phyloP scores from a whole-genome alignment of 225 moss, liverwort and hornwort species.

The Marchantia paleacea region DNA sequence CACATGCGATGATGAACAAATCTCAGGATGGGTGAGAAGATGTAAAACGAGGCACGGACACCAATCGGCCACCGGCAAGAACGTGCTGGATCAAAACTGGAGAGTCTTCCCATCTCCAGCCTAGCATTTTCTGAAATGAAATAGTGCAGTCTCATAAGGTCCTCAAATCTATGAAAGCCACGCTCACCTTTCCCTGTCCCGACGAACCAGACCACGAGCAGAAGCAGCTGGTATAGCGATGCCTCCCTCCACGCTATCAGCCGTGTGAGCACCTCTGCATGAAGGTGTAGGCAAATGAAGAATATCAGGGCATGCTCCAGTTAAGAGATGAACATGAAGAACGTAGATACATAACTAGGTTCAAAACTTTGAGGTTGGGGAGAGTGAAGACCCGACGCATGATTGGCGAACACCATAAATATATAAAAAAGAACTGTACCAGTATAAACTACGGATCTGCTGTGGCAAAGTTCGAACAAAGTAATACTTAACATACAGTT shows the following conservation, averaged over 20 bases:
- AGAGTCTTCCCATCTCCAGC: neutral
- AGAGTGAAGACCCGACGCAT: neutral
- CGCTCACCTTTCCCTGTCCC: constrained; percentile 62
- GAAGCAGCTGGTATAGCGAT: constrained; percentile 70
- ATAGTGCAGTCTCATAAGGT: neutral
- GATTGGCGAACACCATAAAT: neutral
- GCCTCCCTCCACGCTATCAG: constrained; percentile 72
- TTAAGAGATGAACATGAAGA: neutral
- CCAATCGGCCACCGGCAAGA: neutral
- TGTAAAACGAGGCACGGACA: too few species aligned
- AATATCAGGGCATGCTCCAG: neutral
- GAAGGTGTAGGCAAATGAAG: neutral
- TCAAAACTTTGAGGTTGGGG: neutral
- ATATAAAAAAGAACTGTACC: neutral
- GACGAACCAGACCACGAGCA: constrained; percentile 73
- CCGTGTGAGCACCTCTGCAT: constrained; percentile 71
- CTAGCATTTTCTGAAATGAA: neutral
- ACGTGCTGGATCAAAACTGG: neutral
- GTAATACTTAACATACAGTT: neutral
- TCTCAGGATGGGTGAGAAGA: too few species aligned
- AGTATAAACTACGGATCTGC: neutral
- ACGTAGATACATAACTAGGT: neutral
- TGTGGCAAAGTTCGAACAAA: neutral
- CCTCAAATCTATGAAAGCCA: neutral
- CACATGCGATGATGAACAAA: too few species aligned